phyloP scores from a whole-genome alignment of 805 yeast genomes.

The Lipomyces sp. region DNA sequence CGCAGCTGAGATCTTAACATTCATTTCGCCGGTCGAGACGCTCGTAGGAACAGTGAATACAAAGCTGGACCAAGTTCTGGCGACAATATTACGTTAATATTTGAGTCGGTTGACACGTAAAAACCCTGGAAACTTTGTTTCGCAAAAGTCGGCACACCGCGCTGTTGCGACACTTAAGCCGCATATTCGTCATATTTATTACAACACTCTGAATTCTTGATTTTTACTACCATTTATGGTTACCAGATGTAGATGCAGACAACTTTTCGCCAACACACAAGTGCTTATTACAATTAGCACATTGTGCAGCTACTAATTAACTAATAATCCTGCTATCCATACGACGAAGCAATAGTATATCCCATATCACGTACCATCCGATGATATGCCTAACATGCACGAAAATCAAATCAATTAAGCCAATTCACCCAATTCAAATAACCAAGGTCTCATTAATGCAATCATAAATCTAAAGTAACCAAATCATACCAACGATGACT shows the following conservation, averaged over 20 bases:
- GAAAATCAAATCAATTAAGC: neutral
- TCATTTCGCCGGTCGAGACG: neutral
- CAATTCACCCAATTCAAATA: neutral
- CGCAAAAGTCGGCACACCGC: neutral
- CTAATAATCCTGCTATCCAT: too few relatives aligned
- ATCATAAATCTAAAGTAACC: neutral
- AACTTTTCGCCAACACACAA: too few relatives aligned
- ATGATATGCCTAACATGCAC: neutral
- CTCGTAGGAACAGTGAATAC: neutral
- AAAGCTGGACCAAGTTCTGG: neutral
- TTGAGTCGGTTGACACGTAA: neutral
- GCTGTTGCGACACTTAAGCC: neutral
- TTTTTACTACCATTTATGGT: too few relatives aligned
- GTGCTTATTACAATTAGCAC: too few relatives aligned
- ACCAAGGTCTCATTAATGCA: neutral
- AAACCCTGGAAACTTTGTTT: neutral
- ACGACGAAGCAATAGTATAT: too few relatives aligned
- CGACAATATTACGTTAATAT: neutral
- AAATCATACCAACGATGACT: neutral
- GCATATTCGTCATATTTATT: neutral
- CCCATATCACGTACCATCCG: too few relatives aligned
- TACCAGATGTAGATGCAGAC: too few relatives aligned
- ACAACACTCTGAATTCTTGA: too few relatives aligned
- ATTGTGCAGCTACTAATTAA: too few relatives aligned
- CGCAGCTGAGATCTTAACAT: conserved; percentile 5